Conservation (phyloP, 2,329 filamentous ascomycete genomes). For the Fusarium robinianum region DNA sequence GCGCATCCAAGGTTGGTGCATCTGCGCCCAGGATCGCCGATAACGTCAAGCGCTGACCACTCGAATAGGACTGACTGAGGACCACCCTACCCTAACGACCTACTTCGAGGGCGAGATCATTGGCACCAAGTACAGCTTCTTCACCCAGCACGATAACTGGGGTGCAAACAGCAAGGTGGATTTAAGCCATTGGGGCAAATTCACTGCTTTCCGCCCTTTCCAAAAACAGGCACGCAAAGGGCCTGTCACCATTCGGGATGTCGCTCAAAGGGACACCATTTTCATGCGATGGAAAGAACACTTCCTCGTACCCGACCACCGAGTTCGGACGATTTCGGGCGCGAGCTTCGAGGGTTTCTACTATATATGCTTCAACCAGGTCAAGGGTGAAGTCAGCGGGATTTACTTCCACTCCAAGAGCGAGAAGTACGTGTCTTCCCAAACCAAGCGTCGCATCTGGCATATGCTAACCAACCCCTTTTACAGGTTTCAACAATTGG, state of each 20-base stretch:
- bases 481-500: conserved; percentile 84
- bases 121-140: conserved; percentile 91
- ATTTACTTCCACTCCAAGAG: conserved; percentile 99
- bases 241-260: conserved; percentile 65
- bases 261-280: conserved; percentile 80
- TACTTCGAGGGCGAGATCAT: conserved; percentile 99
- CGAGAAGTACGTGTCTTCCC: conserved; percentile 73
- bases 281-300: conserved; percentile 99
- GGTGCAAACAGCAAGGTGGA: conserved; percentile 91
- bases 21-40: background rate
- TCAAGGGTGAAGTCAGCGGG: conserved; percentile 81
- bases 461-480: conserved; percentile 4
- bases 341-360: conserved; percentile 99
- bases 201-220: conserved; percentile 82
- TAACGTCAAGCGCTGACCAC: conserved; percentile 21
- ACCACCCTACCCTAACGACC: conserved; percentile 95
- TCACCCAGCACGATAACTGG: conserved; percentile 87
- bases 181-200: conserved; percentile 89
- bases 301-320: conserved; percentile 93
- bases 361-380: conserved; percentile 98
- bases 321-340: conserved; percentile 85
- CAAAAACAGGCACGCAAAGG: conserved; percentile 62
- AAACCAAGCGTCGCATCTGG: background rate
- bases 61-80: conserved; percentile 79
- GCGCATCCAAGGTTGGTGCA: conserved; percentile 78